These are phyloP conservation scores for Globisporangium ultimum DNA, from an alignment of 352 stramenopile genomes.

Conservation along the genomic window DNA sequence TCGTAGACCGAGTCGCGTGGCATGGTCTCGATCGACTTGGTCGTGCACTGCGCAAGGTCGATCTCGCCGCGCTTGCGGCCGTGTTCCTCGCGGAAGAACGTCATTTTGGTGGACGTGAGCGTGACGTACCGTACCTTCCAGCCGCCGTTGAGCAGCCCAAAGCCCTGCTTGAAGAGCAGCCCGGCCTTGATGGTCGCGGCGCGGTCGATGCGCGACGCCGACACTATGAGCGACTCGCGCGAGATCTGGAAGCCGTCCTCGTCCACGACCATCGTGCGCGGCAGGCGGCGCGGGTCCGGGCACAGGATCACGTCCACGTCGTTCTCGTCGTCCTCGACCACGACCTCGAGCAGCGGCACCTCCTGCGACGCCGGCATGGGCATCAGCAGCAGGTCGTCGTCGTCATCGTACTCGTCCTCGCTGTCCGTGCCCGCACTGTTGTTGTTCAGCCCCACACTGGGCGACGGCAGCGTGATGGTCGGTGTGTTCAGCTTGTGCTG, in stretches of 20 bases:
- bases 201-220: conserved; percentile 32
- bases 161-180: conserved; percentile 74
- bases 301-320: conserved; percentile 65
- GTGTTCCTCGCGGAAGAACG: conserved; percentile 70
- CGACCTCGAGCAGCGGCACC: conserved; percentile 44
- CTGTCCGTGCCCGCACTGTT: conserved; percentile 14
- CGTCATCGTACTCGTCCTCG: conserved; percentile 16
- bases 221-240: conserved; percentile 44
- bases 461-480: too few species aligned
- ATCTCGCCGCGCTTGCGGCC: conserved; percentile 68
- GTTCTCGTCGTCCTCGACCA: conserved; percentile 46
- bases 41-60: conserved; percentile 58
- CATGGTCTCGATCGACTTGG: conserved; percentile 81
- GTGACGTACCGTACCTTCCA: conserved; percentile 81
- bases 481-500: too few species aligned
- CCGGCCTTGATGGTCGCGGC: conserved; percentile 62
- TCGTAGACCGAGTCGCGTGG: conserved; percentile 78
- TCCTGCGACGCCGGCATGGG: conserved; percentile 30
- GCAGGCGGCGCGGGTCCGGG: conserved; percentile 38
- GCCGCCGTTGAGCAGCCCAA: conserved; percentile 45
- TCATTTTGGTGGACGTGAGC: conserved; percentile 64
- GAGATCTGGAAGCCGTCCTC: conserved; percentile 62
- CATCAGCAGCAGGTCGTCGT: conserved; percentile 26
- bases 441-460: too few species aligned
- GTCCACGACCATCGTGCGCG: conserved; percentile 63